phyloP scores from a whole-genome alignment of 2,329 filamentous ascomycete species.

The Fusarium penzigii region DNA sequence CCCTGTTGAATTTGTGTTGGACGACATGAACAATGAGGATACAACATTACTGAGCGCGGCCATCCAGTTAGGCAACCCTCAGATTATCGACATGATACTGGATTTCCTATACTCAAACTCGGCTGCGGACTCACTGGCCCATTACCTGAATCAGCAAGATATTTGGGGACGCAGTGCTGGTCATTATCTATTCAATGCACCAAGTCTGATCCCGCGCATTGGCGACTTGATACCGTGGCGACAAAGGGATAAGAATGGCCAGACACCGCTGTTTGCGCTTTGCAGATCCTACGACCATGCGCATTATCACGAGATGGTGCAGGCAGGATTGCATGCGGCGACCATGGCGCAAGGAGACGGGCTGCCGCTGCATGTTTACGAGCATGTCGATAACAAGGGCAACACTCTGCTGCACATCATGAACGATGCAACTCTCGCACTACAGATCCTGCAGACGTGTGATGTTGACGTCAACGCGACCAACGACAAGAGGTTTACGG shows the following conservation, averaged over 20 bases:
- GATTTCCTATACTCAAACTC: conserved; percentile 64
- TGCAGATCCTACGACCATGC: conserved; percentile 94
- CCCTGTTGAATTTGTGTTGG: conserved; percentile 67
- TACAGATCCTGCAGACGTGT: conserved; percentile 76
- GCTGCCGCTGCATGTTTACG: conserved; percentile 81
- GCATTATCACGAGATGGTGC: conserved; percentile 85
- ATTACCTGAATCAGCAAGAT: conserved; percentile 77
- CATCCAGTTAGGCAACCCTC: conserved; percentile 77
- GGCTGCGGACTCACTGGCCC: conserved; percentile 56
- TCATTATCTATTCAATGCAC: conserved; percentile 96
- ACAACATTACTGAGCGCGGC: conserved; percentile 89
- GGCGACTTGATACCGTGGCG: conserved; percentile 83
- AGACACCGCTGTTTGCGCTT: conserved; percentile 94
- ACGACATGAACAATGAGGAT: conserved; percentile 86
- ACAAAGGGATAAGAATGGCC: conserved; percentile 91
- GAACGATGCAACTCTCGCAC: conserved; percentile 77
- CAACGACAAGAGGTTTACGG: conserved; percentile 93
- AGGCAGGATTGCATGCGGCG: conserved; percentile 74
- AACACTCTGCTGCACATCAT: conserved; percentile 97
- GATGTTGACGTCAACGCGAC: conserved; percentile 95
- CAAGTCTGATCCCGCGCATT: conserved; percentile 74
- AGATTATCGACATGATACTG: conserved; percentile 74
- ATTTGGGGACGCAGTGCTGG: conserved; percentile 83
- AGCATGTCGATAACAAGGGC: conserved; percentile 89
- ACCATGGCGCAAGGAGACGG: conserved; percentile 74